Conservation (phyloP, 352 stramenopile genomes). For the Phytopythium vexans region DNA sequence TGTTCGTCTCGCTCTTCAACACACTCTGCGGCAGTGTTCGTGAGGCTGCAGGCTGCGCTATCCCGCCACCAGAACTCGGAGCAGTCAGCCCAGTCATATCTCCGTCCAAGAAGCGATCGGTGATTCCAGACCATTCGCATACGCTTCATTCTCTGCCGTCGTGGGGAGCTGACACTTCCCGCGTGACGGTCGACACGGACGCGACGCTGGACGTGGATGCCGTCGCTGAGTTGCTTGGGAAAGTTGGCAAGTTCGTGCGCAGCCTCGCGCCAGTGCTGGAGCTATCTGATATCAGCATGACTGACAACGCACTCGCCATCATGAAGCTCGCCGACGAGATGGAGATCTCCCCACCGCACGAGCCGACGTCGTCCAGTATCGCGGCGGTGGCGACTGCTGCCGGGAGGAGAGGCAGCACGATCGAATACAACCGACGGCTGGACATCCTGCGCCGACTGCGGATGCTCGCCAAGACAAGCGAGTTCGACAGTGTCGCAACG, state of each 20-base stretch:
- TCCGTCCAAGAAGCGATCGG: no score
- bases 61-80: not conserved
- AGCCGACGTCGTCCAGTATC: not conserved
- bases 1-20: slow-evolving; percentile 41
- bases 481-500: slow-evolving; percentile 12
- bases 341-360: slow-evolving; percentile 7
- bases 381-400: not conserved
- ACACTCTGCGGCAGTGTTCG: slow-evolving; percentile 30
- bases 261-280: slow-evolving; percentile 44
- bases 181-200: slow-evolving; percentile 9
- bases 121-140: no score
- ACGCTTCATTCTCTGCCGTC: no score
- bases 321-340: slow-evolving; percentile 60
- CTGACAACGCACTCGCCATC: slow-evolving; percentile 33
- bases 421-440: slow-evolving; percentile 11
- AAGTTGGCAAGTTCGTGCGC: slow-evolving; percentile 60
- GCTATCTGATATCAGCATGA: slow-evolving; percentile 17
- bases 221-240: slow-evolving; percentile 37
- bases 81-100: no score
- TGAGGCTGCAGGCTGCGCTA: slow-evolving; percentile 37
- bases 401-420: slow-evolving; percentile 2
- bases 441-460: slow-evolving; percentile 16
- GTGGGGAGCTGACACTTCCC: no score
- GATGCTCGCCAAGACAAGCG: slow-evolving; percentile 9
- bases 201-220: slow-evolving; percentile 24